Evolutionary conservation across 805 yeast genomes (phyloP).

Genomic region (Candida morakotiae): DNA sequence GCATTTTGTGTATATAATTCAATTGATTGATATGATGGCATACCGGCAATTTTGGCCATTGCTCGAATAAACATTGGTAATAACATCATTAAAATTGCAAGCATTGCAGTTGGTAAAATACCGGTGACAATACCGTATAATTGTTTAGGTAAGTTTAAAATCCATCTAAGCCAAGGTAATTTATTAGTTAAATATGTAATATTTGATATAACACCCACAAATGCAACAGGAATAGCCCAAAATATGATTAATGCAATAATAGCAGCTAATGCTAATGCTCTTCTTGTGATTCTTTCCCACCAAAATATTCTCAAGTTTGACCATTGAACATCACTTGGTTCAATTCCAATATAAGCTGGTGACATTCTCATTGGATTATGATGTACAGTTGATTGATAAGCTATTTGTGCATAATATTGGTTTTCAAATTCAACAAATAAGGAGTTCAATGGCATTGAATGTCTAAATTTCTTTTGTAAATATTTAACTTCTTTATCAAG

Average conservation of each 20-base stretch:
- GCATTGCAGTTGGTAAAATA: constrained; percentile 75
- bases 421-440: constrained; percentile 75
- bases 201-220: constrained; percentile 91
- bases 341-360: constrained; percentile 60
- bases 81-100: constrained; percentile 79
- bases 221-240: constrained; percentile 98
- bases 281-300: constrained; percentile 69
- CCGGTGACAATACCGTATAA: constrained; percentile 85
- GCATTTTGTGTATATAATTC: constrained; percentile 66
- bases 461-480: constrained; percentile 48
- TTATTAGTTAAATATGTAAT: constrained; percentile 66
- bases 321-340: constrained; percentile 66
- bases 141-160: constrained; percentile 65
- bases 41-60: constrained; percentile 60
- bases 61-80: constrained; percentile 80
- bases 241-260: constrained; percentile 62
- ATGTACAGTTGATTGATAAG: constrained; percentile 58
- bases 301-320: constrained; percentile 70
- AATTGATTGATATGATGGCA: constrained; percentile 51
- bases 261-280: constrained; percentile 47
- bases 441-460: constrained; percentile 65
- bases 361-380: constrained; percentile 62
- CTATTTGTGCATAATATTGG: constrained; percentile 72
- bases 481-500: constrained; percentile 53
- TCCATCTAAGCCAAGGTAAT: constrained; percentile 71